Evolutionary conservation across 768 basidiomycete genomes (phyloP).

Genomic region (Tulasnella sp.): DNA sequence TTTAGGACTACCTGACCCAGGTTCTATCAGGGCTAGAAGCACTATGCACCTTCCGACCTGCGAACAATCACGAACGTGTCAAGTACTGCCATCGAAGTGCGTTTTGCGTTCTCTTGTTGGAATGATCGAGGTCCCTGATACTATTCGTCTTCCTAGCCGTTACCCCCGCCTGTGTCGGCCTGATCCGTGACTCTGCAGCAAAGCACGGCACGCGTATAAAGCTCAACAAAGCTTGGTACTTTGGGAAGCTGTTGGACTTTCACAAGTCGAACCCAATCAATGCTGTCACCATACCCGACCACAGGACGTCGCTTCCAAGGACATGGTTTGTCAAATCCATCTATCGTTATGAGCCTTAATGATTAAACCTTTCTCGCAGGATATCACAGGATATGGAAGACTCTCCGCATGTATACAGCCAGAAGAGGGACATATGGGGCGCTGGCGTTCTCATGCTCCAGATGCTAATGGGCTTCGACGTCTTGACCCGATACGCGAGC

Average conservation of each 20-base stretch:
- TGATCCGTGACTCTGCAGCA: slow-evolving; percentile 41
- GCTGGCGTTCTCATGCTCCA: slow-evolving; percentile 71
- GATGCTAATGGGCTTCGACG: slow-evolving; percentile 74
- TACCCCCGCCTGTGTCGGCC: slow-evolving; percentile 47
- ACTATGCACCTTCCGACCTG: background rate
- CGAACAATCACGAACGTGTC: slow-evolving; percentile 11
- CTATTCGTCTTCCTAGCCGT: slow-evolving; percentile 36
- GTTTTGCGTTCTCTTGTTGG: background rate
- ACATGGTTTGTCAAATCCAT: slow-evolving; percentile 36
- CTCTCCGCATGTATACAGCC: slow-evolving; percentile 67
- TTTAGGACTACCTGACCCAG: slow-evolving; percentile 53
- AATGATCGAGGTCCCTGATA: background rate
- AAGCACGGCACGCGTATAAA: slow-evolving; percentile 56
- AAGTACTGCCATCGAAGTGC: slow-evolving; percentile 51
- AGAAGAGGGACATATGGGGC: slow-evolving; percentile 70
- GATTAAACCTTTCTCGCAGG: slow-evolving; percentile 33
- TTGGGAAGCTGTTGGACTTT: slow-evolving; percentile 62
- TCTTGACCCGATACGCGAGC: slow-evolving; percentile 35
- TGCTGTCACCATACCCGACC: slow-evolving; percentile 27
- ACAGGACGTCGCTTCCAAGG: slow-evolving; percentile 31
- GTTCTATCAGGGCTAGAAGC: slow-evolving; percentile 10
- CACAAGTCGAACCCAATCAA: slow-evolving; percentile 74
- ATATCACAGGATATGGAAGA: slow-evolving; percentile 67
- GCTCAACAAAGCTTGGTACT: slow-evolving; percentile 60
- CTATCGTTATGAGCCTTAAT: background rate